These are phyloP conservation scores for Vigna nakashimae DNA, from an alignment of 306 rosid species.

Conservation along the genomic window DNA sequence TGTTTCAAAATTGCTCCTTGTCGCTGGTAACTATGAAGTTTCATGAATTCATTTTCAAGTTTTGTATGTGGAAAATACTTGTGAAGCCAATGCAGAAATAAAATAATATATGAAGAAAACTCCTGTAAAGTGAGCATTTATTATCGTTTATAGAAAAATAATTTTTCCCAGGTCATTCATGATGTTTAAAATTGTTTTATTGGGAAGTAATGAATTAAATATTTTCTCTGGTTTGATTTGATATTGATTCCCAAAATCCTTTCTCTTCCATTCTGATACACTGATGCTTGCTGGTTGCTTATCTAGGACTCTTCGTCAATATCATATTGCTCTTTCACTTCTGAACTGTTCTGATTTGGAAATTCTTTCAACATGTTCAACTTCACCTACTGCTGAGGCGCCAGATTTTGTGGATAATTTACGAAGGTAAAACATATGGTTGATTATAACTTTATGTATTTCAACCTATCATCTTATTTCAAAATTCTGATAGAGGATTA, in stretches of 20 bases:
- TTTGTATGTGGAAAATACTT: constrained; percentile 12
- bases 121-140: constrained; percentile 13
- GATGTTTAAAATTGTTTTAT: constrained; percentile 29
- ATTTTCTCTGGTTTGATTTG: constrained; percentile 18
- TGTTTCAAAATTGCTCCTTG: constrained; percentile 75
- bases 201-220: constrained; percentile 5
- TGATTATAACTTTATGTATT: constrained; percentile 25
- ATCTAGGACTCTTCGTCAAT: constrained; percentile 61
- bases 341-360: constrained; percentile 65
- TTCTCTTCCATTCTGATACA: constrained; percentile 22
- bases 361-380: constrained; percentile 75
- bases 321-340: constrained; percentile 48
- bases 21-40: constrained; percentile 65
- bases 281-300: constrained; percentile 36
- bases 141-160: neutral
- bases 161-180: constrained; percentile 32
- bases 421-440: constrained; percentile 62
- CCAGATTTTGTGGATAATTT: constrained; percentile 73
- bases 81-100: constrained; percentile 24
- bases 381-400: constrained; percentile 86
- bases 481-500: neutral
- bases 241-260: constrained; percentile 5
- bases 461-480: neutral
- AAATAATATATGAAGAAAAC: neutral
- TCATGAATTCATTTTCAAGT: constrained; percentile 31